Percentiles rank a stretch among this genome's conserved stretches.
These are phyloP conservation scores for Eucalyptus albens DNA, from an alignment of 345 rosid genomes.

Conservation along the genomic window DNA sequence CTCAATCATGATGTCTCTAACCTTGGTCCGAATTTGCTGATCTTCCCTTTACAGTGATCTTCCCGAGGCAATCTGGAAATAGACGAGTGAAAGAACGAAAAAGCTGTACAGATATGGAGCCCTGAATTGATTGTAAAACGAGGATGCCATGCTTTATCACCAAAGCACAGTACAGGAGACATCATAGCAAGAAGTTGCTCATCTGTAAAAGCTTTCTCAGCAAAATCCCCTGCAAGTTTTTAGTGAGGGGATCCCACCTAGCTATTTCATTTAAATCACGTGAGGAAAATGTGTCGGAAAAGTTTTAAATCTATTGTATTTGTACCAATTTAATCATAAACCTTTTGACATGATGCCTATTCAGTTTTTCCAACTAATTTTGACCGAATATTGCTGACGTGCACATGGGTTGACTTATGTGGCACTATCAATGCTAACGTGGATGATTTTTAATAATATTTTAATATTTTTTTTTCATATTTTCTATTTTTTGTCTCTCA, in stretches of 20 bases:
- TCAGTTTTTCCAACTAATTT: too few relatives aligned
- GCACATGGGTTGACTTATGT: too few relatives aligned
- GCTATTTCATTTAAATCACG: background rate
- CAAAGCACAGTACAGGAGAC: background rate
- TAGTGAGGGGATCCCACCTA: background rate
- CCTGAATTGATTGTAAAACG: background rate
- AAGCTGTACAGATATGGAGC: too few relatives aligned
- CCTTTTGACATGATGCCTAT: too few relatives aligned
- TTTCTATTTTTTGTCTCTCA: too few relatives aligned
- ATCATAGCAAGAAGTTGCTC: background rate
- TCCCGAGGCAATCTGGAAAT: slow-evolving; percentile 71
- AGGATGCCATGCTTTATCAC: background rate
- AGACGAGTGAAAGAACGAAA: background rate
- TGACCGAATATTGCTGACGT: rapidly evolving
- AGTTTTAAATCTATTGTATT: too few relatives aligned
- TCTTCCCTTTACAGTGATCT: slow-evolving; percentile 90
- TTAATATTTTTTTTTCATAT: too few relatives aligned
- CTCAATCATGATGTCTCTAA: slow-evolving; percentile 97
- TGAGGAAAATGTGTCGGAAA: too few relatives aligned
- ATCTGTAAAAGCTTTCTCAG: background rate
- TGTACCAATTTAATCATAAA: too few relatives aligned
- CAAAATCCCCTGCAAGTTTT: background rate
- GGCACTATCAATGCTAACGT: too few relatives aligned
- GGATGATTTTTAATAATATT: too few relatives aligned
- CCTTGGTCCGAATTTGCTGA: slow-evolving; percentile 93